Conservation (phyloP, 495 filamentous ascomycete genomes). For the Friedmanniomyces simplex region DNA sequence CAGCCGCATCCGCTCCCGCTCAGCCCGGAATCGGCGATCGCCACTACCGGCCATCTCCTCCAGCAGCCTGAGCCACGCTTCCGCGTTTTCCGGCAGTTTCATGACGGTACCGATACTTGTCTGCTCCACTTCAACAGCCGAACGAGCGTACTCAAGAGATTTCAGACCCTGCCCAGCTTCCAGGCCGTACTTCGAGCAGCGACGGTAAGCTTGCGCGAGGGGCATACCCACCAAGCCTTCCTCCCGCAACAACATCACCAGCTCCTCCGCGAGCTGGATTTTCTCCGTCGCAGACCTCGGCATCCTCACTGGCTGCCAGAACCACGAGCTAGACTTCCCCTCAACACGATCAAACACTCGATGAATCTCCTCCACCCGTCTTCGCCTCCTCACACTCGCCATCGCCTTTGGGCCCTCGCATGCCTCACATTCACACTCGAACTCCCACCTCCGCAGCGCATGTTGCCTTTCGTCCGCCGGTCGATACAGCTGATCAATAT, state of each 20-base stretch:
- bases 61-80: not conserved
- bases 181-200: not conserved
- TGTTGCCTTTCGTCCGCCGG: constrained; percentile 10
- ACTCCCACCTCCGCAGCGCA: not conserved
- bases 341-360: not conserved
- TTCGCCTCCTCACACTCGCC: not conserved
- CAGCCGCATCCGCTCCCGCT: not conserved
- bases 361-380: not conserved
- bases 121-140: constrained; percentile 3
- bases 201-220: not conserved
- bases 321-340: not conserved
- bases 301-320: not conserved
- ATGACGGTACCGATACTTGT: not conserved
- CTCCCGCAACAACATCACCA: not conserved
- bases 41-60: not conserved
- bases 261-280: not conserved
- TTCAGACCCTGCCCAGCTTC: not conserved
- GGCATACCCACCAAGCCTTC: constrained; percentile 6
- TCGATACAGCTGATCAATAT: constrained; percentile 7
- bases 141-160: not conserved
- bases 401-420: constrained; percentile 9
- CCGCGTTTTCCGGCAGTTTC: not conserved
- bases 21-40: not conserved
- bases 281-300: not conserved
- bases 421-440: constrained; percentile 23